Base-by-base conservation (phyloP, 2,329 filamentous ascomycete species). In the Rutstroemia sp. region DNA sequence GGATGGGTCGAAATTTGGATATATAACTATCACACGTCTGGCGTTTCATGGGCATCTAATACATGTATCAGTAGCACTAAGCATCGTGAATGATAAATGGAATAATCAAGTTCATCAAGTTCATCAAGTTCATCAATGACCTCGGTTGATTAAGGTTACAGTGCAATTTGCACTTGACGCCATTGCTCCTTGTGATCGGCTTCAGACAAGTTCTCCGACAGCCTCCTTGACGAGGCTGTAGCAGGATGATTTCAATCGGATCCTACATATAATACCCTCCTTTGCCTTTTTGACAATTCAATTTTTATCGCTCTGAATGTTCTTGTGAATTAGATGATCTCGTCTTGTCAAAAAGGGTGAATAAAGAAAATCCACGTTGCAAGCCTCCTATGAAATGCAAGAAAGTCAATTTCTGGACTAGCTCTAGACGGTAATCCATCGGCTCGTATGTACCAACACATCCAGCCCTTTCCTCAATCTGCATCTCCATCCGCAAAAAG, bases 401-500 rank as follows among this genome's bases (percentile, higher is more conserved):
- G 9, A 34, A 34, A 34, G 30, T 34, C 12, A 34, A 12, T 34
- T 34, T 34, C 30, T 34, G 12, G 30, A 34, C 30, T 34, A 34
- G 30, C 12, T 34, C 30, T 34, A 34, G 30, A 34, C 7, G 9
- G 30, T 10, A 34, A 34, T 34, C 38, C 27, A 55, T 44, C 53
- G 46, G 46, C 47, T 55, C 47, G 30, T 34, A 12, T 34, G 53
- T 36, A 55, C 53, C 53, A 58, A 46, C 57, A 30, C 53, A 54
- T 46, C 57, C 21, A 51, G 44, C 39, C 46, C 14, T 36, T 49
- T 42, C 19, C 9, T 9, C 12, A 25, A 46, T 21, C 47, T 55
- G 53, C 53, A 55, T 25, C 46, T 38, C 53, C 42, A 23, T 51
- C 53, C 51, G 48, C 51, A 62, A 58, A 58, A 65, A 61, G 59